Conservation (phyloP, 208 protist species). For the Blechomonas ayalai region DNA sequence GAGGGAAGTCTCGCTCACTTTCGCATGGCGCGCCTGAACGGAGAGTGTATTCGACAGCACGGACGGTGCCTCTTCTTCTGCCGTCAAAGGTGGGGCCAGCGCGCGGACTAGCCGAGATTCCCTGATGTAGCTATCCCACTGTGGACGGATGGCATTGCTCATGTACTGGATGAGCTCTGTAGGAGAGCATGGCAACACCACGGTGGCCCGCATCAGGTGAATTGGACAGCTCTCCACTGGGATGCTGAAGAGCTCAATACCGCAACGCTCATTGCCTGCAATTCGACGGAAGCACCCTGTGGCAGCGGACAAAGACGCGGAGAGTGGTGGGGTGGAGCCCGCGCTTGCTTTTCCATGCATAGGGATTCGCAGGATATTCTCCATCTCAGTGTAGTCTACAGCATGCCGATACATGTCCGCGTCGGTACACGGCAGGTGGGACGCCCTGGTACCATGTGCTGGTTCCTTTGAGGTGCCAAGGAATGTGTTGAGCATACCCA, state of each 20-base stretch:
- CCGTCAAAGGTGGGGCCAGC: slow-evolving; percentile 14
- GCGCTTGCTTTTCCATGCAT: background rate
- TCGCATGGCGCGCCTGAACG: too few relatives aligned
- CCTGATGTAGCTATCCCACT: slow-evolving; percentile 54
- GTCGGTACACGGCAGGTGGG: slow-evolving; percentile 17
- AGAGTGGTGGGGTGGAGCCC: slow-evolving; percentile 11
- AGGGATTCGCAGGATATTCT: slow-evolving; percentile 18
- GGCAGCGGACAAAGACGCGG: slow-evolving; percentile 1
- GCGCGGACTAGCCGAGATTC: slow-evolving; percentile 39
- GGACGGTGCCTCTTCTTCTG: background rate
- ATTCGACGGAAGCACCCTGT: slow-evolving; percentile 27
- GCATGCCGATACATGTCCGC: slow-evolving; percentile 28
- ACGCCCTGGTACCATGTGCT: too few relatives aligned
- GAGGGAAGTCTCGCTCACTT: too few relatives aligned
- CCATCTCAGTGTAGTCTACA: slow-evolving; percentile 42
- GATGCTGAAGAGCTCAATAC: slow-evolving; percentile 45
- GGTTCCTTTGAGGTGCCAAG: too few relatives aligned
- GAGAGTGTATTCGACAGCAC: too few relatives aligned
- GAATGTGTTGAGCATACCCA: too few relatives aligned
- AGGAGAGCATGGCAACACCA: slow-evolving; percentile 47
- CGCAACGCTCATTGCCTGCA: slow-evolving; percentile 22
- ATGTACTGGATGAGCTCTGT: slow-evolving; percentile 46
- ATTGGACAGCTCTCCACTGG: slow-evolving; percentile 53
- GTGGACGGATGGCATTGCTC: slow-evolving; percentile 31
- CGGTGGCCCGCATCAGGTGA: slow-evolving; percentile 66